Base-by-base conservation (phyloP, 345 rosid species). In the Schrenkiella parvula region DNA sequence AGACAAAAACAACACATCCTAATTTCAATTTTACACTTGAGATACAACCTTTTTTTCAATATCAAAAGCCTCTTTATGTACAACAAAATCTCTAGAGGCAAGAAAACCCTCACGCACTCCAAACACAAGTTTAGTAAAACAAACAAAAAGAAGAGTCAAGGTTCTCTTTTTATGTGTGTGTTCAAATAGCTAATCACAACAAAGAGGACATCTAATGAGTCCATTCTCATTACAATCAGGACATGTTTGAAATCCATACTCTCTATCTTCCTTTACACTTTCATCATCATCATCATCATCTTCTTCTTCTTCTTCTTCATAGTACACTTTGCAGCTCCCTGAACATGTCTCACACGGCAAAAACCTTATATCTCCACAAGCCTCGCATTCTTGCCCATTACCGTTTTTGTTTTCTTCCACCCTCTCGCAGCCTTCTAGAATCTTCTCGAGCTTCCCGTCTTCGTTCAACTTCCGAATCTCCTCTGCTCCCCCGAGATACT, bases 151-250 rank as follows among this genome's bases (percentile, higher is more conserved):
- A 29, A 15, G 22, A 58, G 19, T 28, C n/a, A 28, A 62, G 34
- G 57, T 23, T 42, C 29, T 14, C 9, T 43, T 31, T 56, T 37
- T 69, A 22, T 41, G 18, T 29, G 18, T 54, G 12, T 64, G 54
- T 39, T 74, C 72, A 68, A 51, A 42, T 66, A 28, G 13, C 75
- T 69, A 76, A 76, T 63, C 61, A 73, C 78, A 79, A 76, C 93
- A 93, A 70, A 95, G 82, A 56, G 93, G 97, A 43, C 98, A 95
- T 17, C 95, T 83, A 17, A 86, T 78, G 25, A 95, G 82, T 23
- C 99, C 98, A 77, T 95, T 95, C 71, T 95, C 99, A 78, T 95
- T 90, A 70, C 98, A 95, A 80, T 86, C 89, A n/a, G 91, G 89
- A 64, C 98, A 92, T 23, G 90, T 81, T 71, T 82, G 89, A 75